These are phyloP conservation scores for Colletotrichum sp. DNA, from an alignment of 2,329 filamentous ascomycete genomes.

Conservation along the genomic window DNA sequence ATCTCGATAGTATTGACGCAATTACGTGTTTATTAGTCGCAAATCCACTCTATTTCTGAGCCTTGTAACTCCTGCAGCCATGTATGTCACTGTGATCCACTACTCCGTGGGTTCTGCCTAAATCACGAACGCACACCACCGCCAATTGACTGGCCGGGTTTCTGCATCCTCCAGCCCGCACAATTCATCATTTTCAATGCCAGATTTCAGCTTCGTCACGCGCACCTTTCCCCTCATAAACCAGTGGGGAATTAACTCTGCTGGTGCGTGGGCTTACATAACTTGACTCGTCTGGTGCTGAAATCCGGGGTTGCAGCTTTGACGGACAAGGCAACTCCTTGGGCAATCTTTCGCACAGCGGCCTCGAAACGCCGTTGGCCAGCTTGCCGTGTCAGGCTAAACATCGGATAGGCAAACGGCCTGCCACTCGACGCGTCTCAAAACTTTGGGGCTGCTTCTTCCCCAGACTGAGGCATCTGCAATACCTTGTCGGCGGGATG, in stretches of 20 bases:
- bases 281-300: background rate
- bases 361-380: background rate
- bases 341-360: background rate
- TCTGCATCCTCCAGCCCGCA: background rate
- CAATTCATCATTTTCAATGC: background rate
- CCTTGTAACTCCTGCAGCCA: background rate
- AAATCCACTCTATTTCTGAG: background rate
- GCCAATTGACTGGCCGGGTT: background rate
- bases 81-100: background rate
- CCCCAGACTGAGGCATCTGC: background rate
- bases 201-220: background rate
- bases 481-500: background rate
- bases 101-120: background rate
- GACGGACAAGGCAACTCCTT: slow-evolving; percentile 9
- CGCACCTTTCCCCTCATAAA: background rate
- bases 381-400: background rate
- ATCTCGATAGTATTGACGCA: slow-evolving; percentile 7
- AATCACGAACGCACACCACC: background rate
- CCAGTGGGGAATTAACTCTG: slow-evolving; percentile 10
- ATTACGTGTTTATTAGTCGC: slow-evolving; percentile 15
- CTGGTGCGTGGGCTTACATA: slow-evolving; percentile 6
- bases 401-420: background rate
- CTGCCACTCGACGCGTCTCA: background rate
- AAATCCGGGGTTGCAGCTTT: slow-evolving; percentile 12
- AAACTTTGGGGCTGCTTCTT: background rate